Evolutionary conservation across 495 filamentous ascomycete genomes (phyloP).

Genomic region (Melanomma pulvis-pyrius): DNA sequence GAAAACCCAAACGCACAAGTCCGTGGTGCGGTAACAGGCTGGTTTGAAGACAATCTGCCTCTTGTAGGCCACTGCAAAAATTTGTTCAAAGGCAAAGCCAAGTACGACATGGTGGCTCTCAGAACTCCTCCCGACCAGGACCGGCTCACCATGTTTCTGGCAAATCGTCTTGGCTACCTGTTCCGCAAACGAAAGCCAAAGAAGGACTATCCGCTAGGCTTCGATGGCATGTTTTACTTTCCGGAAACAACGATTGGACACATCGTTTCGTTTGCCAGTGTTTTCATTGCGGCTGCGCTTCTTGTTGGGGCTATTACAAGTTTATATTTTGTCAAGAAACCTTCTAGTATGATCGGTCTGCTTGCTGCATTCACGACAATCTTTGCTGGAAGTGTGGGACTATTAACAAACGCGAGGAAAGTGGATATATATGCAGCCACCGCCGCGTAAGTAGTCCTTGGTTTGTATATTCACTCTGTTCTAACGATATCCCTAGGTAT

Average conservation of each 20-base stretch:
- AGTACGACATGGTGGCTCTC: slow-evolving; percentile 16
- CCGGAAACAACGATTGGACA: neutral
- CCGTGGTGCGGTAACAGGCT: neutral
- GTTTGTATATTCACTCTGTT: neutral
- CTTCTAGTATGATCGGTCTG: neutral
- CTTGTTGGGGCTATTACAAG: slow-evolving; percentile 19
- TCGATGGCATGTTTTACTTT: neutral
- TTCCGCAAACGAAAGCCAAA: too few species aligned
- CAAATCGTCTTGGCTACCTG: slow-evolving; percentile 7
- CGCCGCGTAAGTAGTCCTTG: neutral
- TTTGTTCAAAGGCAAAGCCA: slow-evolving; percentile 12
- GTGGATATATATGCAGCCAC: too few species aligned
- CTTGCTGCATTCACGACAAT: slow-evolving; percentile 10
- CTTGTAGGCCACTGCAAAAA: neutral
- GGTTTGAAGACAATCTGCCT: neutral
- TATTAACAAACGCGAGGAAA: too few species aligned
- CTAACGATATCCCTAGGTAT: too few species aligned
- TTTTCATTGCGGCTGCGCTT: slow-evolving; percentile 11
- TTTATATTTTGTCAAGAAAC: slow-evolving; percentile 22
- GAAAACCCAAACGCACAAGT: slow-evolving; percentile 4
- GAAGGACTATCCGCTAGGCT: neutral
- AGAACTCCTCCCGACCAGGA: slow-evolving; percentile 6
- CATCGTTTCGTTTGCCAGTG: slow-evolving; percentile 3
- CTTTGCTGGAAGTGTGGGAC: neutral
- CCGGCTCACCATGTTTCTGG: slow-evolving; percentile 6